These are phyloP conservation scores for Solanum habrochaites DNA, from an alignment of 257 asterid genomes.

Conservation along the genomic window DNA sequence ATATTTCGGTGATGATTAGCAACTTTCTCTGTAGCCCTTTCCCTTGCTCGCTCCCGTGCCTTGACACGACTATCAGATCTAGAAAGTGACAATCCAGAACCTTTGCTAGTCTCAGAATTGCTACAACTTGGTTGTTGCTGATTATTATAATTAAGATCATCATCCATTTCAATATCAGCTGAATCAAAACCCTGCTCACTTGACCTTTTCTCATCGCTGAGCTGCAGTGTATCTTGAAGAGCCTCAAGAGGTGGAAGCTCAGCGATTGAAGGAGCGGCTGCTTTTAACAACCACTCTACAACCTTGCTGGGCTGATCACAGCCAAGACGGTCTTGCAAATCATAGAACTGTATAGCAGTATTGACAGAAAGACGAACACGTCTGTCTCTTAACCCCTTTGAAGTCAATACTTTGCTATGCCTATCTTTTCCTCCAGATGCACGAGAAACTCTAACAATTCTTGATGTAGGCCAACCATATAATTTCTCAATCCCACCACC, in stretches of 20 bases:
- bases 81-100: conserved; percentile 41
- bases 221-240: conserved; percentile 54
- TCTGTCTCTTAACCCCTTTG: conserved; percentile 75
- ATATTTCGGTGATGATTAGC: conserved; percentile 18
- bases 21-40: conserved; percentile 35
- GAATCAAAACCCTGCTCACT: conserved; percentile 42
- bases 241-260: conserved; percentile 56
- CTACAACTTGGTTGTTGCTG: conserved; percentile 19
- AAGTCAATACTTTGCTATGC: conserved; percentile 83
- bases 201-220: conserved; percentile 57
- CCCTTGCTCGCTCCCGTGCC: conserved; percentile 46
- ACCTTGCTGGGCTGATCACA: conserved; percentile 91
- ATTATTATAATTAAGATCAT: conserved; percentile 19
- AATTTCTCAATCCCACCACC: conserved; percentile 26
- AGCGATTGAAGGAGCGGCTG: conserved; percentile 49
- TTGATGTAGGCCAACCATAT: conserved; percentile 52
- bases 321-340: conserved; percentile 78
- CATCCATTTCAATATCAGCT: conserved; percentile 41
- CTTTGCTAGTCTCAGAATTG: conserved; percentile 35
- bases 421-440: conserved; percentile 74
- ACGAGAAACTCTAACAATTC: conserved; percentile 70
- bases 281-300: conserved; percentile 83
- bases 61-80: conserved; percentile 42
- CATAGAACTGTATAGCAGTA: conserved; percentile 83
- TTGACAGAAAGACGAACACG: conserved; percentile 68